Evolutionary conservation across 495 filamentous ascomycete genomes (phyloP).

Genomic region (Penicillium cinerascens): DNA sequence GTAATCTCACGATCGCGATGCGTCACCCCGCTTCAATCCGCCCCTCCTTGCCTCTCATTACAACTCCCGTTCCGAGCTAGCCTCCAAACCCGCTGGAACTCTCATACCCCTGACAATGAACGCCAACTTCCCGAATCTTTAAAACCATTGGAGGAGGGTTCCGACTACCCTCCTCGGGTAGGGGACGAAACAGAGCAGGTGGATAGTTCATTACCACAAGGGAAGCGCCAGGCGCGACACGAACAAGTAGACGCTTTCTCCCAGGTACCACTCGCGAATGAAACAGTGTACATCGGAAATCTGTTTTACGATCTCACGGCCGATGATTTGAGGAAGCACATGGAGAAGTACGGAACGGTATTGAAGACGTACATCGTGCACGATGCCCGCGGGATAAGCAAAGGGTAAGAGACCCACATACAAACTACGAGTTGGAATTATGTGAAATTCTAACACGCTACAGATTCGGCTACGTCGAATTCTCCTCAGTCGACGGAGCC

Average conservation of each 20-base stretch:
- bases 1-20: constrained; percentile 6
- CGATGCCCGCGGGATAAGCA: constrained; percentile 75
- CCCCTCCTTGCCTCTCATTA: background rate
- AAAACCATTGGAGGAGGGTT: background rate
- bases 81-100: constrained; percentile 20
- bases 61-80: constrained; percentile 4
- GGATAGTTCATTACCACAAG: background rate
- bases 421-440: background rate
- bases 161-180: background rate
- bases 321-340: constrained; percentile 63
- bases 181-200: background rate
- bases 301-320: constrained; percentile 78
- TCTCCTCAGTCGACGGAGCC: constrained; percentile 53
- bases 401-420: constrained; percentile 54
- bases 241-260: background rate
- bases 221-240: background rate
- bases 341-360: constrained; percentile 64
- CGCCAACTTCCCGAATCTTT: background rate
- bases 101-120: background rate
- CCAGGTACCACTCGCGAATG: background rate
- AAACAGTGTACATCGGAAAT: constrained; percentile 76
- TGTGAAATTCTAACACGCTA: background rate
- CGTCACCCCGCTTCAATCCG: background rate
- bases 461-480: constrained; percentile 81
- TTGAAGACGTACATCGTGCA: constrained; percentile 51